phyloP scores from a whole-genome alignment of 73 alveolate genomes.

The Symbiodinium pilosum region DNA sequence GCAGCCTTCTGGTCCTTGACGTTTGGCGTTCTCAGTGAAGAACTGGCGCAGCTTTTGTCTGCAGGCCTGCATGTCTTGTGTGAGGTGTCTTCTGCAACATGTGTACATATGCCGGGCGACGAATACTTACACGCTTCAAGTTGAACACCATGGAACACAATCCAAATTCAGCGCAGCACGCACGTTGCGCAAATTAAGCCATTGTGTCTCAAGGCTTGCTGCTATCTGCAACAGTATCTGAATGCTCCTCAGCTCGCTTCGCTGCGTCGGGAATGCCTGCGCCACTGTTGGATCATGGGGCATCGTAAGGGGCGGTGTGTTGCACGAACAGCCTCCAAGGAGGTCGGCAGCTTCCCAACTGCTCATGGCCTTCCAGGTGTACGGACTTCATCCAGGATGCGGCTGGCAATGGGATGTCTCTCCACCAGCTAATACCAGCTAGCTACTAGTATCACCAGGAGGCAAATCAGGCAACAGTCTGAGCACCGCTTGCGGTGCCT shows the following conservation, averaged over 20 bases:
- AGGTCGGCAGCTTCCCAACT: conserved; percentile 80
- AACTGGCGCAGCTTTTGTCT: conserved; percentile 52
- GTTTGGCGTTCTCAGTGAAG: conserved; percentile 44
- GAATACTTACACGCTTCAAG: too few species aligned
- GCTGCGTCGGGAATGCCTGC: conserved; percentile 62
- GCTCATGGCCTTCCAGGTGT: conserved; percentile 20
- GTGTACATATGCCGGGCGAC: too few species aligned
- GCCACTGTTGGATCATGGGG: background rate
- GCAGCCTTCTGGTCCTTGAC: background rate
- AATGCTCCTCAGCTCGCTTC: conserved; percentile 69
- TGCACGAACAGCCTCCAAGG: conserved; percentile 8
- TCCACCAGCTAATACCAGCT: too few species aligned
- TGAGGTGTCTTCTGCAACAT: too few species aligned
- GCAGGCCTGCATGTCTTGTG: conserved; percentile 37
- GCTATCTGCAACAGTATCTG: too few species aligned
- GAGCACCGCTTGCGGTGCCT: conserved; percentile 10
- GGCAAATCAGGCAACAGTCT: too few species aligned
- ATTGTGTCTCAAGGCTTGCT: too few species aligned
- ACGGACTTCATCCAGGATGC: background rate
- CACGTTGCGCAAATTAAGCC: too few species aligned
- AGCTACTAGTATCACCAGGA: too few species aligned
- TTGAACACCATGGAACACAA: too few species aligned
- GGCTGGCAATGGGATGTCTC: too few species aligned
- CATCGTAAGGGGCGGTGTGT: background rate
- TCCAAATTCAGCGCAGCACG: too few species aligned